Conservation (phyloP, 2,329 filamentous ascomycete species). For the Fusarium falciforme region DNA sequence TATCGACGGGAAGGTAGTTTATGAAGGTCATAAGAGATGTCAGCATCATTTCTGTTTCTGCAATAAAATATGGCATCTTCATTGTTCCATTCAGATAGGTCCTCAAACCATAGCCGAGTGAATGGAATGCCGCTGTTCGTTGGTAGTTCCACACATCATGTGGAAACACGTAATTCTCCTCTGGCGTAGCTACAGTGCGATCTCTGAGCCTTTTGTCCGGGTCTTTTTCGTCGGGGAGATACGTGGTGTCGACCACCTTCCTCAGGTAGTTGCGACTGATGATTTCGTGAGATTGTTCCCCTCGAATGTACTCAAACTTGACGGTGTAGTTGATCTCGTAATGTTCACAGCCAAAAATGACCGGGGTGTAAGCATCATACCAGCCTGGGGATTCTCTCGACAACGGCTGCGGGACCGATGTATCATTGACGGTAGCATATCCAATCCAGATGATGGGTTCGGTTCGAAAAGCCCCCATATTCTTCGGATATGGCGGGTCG, state of each 20-base stretch:
- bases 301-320: background rate
- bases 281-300: background rate
- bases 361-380: background rate
- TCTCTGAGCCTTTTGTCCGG: background rate
- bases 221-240: background rate
- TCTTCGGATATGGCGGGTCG: background rate
- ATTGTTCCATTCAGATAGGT: too few species aligned
- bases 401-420: too few species aligned
- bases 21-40: too few species aligned
- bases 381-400: too few species aligned
- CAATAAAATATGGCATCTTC: too few species aligned
- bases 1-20: too few species aligned
- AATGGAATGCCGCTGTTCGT: too few species aligned
- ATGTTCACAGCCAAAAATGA: background rate
- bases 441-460: background rate
- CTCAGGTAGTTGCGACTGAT: too few species aligned
- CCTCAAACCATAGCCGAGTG: too few species aligned
- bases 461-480: background rate
- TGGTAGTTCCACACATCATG: too few species aligned
- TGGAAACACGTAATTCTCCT: too few species aligned
- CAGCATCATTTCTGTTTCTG: too few species aligned
- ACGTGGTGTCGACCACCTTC: background rate
- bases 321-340: background rate
- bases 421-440: background rate
- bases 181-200: background rate